Conservation (phyloP, 208 protist species). For the Leishmania mexicana region DNA sequence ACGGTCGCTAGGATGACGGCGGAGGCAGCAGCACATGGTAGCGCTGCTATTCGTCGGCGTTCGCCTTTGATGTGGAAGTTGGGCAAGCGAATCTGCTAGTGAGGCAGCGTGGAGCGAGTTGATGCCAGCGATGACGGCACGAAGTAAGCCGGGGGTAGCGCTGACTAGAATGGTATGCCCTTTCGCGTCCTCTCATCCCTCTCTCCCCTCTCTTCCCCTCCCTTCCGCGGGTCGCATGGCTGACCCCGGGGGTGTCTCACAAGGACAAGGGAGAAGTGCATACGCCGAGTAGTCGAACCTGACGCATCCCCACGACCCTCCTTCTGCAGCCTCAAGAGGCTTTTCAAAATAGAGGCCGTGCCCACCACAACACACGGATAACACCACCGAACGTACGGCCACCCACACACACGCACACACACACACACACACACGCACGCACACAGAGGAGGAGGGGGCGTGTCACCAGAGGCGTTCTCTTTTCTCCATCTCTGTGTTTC, state of each 20-base stretch:
- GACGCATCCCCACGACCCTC: not conserved
- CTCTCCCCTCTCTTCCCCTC: not conserved
- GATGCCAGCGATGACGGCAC: not conserved
- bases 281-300: not conserved
- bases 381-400: not conserved
- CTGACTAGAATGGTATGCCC: not conserved
- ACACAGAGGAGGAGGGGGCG: not conserved
- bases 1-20: not conserved
- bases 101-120: too few species aligned
- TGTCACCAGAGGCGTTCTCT: not conserved
- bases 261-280: not conserved
- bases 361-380: not conserved
- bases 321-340: not conserved
- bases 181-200: not conserved
- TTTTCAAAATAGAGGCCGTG: not conserved
- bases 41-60: not conserved
- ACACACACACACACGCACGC: not conserved
- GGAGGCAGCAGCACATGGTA: not conserved
- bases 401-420: not conserved
- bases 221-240: not conserved
- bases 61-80: not conserved
- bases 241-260: not conserved
- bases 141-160: not conserved
- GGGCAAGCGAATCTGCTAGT: not conserved
- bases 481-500: not conserved